Evolutionary conservation across 2,329 filamentous ascomycete genomes (phyloP).

Genomic region (Hyphodiscus sp.): DNA sequence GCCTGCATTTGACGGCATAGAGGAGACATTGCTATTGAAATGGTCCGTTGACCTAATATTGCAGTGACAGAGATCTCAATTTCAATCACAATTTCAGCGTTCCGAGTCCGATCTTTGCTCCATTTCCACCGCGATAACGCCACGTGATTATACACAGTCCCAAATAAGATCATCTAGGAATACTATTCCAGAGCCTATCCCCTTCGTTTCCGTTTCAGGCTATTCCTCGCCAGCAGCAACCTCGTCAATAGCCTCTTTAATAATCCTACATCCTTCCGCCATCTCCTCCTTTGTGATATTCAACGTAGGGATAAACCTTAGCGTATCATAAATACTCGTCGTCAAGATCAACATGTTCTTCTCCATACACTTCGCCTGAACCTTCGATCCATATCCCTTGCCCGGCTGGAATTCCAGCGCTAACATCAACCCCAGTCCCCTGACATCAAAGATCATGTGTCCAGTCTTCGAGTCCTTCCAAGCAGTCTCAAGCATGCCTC

Average conservation of each 20-base stretch:
- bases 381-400: slow-evolving; percentile 30
- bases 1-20: neutral
- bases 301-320: slow-evolving; percentile 34
- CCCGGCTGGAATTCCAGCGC: slow-evolving; percentile 32
- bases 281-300: slow-evolving; percentile 35
- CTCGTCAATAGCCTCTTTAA: slow-evolving; percentile 32
- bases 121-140: no score
- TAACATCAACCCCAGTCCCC: slow-evolving; percentile 34
- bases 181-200: no score
- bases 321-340: slow-evolving; percentile 35
- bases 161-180: no score
- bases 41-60: no score
- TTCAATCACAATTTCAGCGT: no score
- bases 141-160: no score
- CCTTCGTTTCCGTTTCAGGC: no score
- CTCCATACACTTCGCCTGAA: slow-evolving; percentile 32
- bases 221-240: slow-evolving; percentile 25
- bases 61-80: no score
- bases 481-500: neutral
- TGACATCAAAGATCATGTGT: slow-evolving; percentile 32
- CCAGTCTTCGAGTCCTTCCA: slow-evolving; percentile 6
- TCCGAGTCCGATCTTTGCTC: no score
- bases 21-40: neutral
- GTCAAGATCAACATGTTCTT: slow-evolving; percentile 32
- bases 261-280: slow-evolving; percentile 31